Base-by-base conservation (phyloP, 2,329 filamentous ascomycete genomes). In the Acarospora socialis region DNA sequence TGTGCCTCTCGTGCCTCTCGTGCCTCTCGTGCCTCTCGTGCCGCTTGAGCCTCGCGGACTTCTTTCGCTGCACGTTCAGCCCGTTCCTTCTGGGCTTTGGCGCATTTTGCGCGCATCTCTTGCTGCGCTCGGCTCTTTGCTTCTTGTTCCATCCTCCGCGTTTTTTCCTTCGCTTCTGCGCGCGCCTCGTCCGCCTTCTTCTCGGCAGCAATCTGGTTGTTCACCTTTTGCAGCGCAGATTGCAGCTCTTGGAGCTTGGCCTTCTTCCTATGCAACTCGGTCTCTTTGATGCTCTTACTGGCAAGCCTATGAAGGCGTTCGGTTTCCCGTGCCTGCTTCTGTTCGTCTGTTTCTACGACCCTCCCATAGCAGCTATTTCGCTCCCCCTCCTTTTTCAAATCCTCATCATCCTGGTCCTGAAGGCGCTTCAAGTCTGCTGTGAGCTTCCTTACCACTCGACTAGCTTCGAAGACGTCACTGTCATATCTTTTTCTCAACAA, bases 261-360 rank as follows among this genome's bases (percentile, higher is more conserved):
- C 12, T 38, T 14, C 6, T 23, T 20, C 33, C 19, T 10, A 4
- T 12, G 9, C 23, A 36, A n/a, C 19, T 36, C 33, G 19, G 9
- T 28, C 12, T 22, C 33, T 18, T 35, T 38, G 32, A 38, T 32
- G 13, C 23, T 26, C 23, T 24, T 30, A 12, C 28, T 27, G 7
- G 28, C 28, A 4, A 27, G 12, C 14, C 36, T 36, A 3, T 38
- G 22, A 3, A 35, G 28, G 5, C 33, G 26, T 9, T 22, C 23
- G 6, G n/a, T 35, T 14, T 38, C 33, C 21, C 33, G 19, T n/a
- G 9, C 12, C 23, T 16, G 15, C 6, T 28, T 35, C 20, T 32
- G 19, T 13, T 35, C 20, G 1, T 29, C 32, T 14, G 25, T 29
- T n/a, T 35, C 36, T 19, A 18, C 7, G 7, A 5, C 30, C 12